phyloP scores from a whole-genome alignment of 2,329 filamentous ascomycete species.

The Anthostomella pinea region DNA sequence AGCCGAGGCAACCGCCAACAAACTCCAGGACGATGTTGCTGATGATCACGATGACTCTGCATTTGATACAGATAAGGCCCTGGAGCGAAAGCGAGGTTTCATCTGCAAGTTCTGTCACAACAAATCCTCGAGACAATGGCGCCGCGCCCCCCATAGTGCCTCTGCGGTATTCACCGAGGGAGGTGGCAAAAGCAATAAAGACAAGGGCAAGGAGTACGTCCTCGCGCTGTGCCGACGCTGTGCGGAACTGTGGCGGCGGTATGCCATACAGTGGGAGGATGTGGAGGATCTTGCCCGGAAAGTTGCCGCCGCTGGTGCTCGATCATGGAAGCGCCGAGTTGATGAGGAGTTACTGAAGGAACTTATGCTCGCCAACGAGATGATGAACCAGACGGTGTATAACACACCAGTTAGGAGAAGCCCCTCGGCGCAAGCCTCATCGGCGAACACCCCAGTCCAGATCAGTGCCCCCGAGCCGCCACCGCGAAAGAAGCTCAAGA shows the following conservation, averaged over 20 bases:
- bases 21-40: conserved; percentile 87
- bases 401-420: conserved; percentile 31
- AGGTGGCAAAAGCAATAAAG: conserved; percentile 68
- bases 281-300: conserved; percentile 89
- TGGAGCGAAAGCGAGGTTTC: conserved; percentile 75
- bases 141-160: conserved; percentile 76
- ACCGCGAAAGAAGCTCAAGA: conserved; percentile 63
- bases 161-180: conserved; percentile 68
- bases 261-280: conserved; percentile 94
- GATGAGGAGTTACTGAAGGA: conserved; percentile 88
- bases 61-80: conserved; percentile 85
- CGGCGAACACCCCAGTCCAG: conserved; percentile 28
- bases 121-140: conserved; percentile 82
- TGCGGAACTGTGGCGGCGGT: conserved; percentile 90
- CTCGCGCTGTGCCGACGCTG: conserved; percentile 87
- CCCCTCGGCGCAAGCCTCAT: conserved; percentile 29
- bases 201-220: conserved; percentile 72
- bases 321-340: conserved; percentile 82
- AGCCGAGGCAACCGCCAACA: conserved; percentile 66
- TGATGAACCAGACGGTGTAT: conserved; percentile 44
- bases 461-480: conserved; percentile 47
- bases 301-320: conserved; percentile 72
- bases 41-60: conserved; percentile 93
- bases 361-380: conserved; percentile 62
- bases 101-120: conserved; percentile 91